phyloP scores from a whole-genome alignment of 305 asterid genomes.

The Fraxinus sp. region DNA sequence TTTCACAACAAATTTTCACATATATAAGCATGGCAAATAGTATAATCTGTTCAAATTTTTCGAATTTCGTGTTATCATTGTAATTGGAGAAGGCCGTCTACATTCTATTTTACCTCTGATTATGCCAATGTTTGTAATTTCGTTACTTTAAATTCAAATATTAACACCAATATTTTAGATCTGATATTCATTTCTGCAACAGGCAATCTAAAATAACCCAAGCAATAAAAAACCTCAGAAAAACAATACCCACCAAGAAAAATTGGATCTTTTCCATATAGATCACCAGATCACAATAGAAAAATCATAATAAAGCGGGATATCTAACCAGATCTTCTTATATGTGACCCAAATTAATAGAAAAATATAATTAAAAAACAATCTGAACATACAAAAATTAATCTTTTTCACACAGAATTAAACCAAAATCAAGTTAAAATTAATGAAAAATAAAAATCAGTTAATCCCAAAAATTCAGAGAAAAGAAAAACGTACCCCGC shows the following conservation, averaged over 20 bases:
- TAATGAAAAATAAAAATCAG: background rate
- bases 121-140: background rate
- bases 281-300: constrained; percentile 3
- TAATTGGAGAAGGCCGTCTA: background rate
- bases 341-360: background rate
- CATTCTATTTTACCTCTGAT: constrained; percentile 1
- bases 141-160: background rate
- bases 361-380: background rate
- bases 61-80: background rate
- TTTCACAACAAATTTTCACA: background rate
- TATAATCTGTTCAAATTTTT: background rate
- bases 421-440: constrained; percentile 2
- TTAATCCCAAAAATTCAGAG: background rate
- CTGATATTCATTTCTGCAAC: constrained; percentile 26
- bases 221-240: background rate
- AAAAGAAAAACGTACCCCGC: constrained; percentile 64
- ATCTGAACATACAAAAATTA: background rate
- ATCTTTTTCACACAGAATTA: constrained; percentile 8
- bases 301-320: background rate
- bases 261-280: constrained; percentile 27
- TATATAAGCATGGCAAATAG: background rate
- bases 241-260: background rate
- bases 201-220: constrained; percentile 7
- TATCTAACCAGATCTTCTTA: background rate
- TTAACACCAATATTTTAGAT: constrained; percentile 23